Base-by-base conservation (phyloP, 306 rosid species). In the Canavalia gladiata region DNA sequence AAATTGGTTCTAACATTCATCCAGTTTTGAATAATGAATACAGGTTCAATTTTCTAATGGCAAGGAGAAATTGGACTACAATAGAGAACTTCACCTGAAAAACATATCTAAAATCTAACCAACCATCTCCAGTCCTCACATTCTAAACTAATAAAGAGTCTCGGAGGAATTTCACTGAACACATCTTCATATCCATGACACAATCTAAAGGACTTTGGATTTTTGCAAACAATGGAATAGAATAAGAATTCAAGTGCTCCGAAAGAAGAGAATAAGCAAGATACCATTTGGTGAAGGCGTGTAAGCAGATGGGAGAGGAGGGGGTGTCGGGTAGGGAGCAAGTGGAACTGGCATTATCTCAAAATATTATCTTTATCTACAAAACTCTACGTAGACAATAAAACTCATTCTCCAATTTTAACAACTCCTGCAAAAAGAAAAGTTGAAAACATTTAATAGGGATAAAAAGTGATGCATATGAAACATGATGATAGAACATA, bases 321-420 rank as follows among this genome's bases (percentile, higher is more conserved):
- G 57, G 51, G 94, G 86, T 10, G 90, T 83, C 29, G 98, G 98
- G 77, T 94, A 92, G 30, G 98, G 98, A 0, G 96, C 98, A 86
- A 92, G 98, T 82, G 98, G 98, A 90, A 92, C 97, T 84, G 96
- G 98, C 98, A 94, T 94, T 89, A 84, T 85, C 66, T 57, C 49
- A 75, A 62, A 43, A 70, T 33, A 11, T 66, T 62, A 58, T 77
- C 82, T 63, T 66, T 83, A 82, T 82, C 80, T 65, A 85, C 74
- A 70, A 81, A 86, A 63, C 74, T 85, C 86, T 81, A 85, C 29
- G 25, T 60, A 59, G 50, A 79, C 71, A 66, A 77, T 12, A 83
- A 8, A 82, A 49, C 72, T 46, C 71, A 68, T 73, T 33, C 82
- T 84, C 75, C 82, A 76, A 87, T 87, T 70, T 86, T 74, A 72